A percentile compares a stretch with the other conserved stretches of the same genome.
These are phyloP conservation scores for Aegilops umbellulata DNA, from an alignment of 176 grass and related monocot species.

Conservation along the genomic window DNA sequence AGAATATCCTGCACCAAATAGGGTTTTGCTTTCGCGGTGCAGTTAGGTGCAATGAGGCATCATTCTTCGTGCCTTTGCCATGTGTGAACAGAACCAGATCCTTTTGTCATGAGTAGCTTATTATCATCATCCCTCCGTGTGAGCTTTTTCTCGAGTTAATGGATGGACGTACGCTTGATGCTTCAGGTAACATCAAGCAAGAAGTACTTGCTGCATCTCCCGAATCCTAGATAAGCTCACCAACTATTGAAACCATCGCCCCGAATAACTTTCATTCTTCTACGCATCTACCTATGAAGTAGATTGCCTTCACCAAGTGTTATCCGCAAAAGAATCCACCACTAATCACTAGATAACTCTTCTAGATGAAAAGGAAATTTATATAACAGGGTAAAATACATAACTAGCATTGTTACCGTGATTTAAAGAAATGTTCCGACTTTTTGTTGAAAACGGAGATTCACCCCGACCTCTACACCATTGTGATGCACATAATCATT, in stretches of 20 bases:
- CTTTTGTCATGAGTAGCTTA: conserved; percentile 3
- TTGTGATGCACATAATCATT: neutral
- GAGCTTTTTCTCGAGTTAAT: neutral
- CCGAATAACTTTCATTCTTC: neutral
- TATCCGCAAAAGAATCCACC: neutral
- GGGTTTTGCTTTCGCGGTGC: neutral
- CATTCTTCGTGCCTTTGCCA: conserved; percentile 8
- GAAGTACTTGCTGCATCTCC: neutral
- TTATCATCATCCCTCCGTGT: conserved; percentile 1
- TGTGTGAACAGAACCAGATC: conserved; percentile 20
- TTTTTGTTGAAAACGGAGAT: neutral
- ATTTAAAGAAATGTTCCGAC: no score
- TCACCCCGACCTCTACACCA: neutral
- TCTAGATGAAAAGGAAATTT: conserved; percentile 2
- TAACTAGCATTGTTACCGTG: neutral
- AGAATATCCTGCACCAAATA: neutral
- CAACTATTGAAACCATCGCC: neutral
- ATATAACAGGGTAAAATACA: neutral
- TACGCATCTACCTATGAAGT: neutral
- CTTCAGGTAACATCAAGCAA: neutral
- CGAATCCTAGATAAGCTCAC: neutral
- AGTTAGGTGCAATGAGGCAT: conserved; percentile 10
- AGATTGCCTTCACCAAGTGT: neutral
- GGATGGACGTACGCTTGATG: neutral
- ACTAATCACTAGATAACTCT: neutral